A percentile compares a stretch with the other conserved stretches of the same genome.
These are phyloP conservation scores for Venturia effusa DNA, from an alignment of 2,329 filamentous ascomycete genomes.

Conservation along the genomic window DNA sequence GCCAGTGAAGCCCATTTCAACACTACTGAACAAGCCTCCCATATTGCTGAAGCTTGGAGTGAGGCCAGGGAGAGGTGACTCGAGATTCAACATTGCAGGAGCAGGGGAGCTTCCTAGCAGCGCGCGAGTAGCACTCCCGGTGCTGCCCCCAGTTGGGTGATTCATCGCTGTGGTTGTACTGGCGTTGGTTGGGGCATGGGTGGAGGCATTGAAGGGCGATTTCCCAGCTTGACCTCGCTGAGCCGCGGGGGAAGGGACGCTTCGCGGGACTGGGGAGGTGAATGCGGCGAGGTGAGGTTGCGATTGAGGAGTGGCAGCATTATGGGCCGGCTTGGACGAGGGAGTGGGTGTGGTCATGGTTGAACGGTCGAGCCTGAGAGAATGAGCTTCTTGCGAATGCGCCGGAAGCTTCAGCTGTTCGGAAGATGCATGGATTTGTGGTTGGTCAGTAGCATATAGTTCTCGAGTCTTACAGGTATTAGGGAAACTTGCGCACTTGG, in stretches of 20 bases:
- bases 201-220: constrained; percentile 25
- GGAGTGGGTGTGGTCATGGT: constrained; percentile 27
- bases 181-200: constrained; percentile 11
- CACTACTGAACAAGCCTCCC: constrained; percentile 21
- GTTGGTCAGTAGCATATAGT: not conserved
- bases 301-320: constrained; percentile 24
- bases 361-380: not conserved
- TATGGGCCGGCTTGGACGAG: constrained; percentile 15
- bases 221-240: constrained; percentile 24
- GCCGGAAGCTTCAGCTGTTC: not conserved
- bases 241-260: constrained; percentile 21
- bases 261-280: constrained; percentile 32
- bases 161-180: constrained; percentile 15
- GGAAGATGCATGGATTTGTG: not conserved
- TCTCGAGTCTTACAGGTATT: not conserved
- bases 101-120: constrained; percentile 16
- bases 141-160: constrained; percentile 14
- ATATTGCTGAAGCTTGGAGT: constrained; percentile 21
- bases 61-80: constrained; percentile 31
- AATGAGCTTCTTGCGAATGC: not conserved
- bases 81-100: constrained; percentile 24
- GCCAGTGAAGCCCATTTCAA: constrained; percentile 31
- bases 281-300: constrained; percentile 23
- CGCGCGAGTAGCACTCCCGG: constrained; percentile 9
- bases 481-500: not conserved